Percentiles rank a stretch among this genome's conserved stretches.
These are phyloP conservation scores for Rhodotorula sp. DNA, from an alignment of 1,284 basidiomycete genomes.

Conservation along the genomic window DNA sequence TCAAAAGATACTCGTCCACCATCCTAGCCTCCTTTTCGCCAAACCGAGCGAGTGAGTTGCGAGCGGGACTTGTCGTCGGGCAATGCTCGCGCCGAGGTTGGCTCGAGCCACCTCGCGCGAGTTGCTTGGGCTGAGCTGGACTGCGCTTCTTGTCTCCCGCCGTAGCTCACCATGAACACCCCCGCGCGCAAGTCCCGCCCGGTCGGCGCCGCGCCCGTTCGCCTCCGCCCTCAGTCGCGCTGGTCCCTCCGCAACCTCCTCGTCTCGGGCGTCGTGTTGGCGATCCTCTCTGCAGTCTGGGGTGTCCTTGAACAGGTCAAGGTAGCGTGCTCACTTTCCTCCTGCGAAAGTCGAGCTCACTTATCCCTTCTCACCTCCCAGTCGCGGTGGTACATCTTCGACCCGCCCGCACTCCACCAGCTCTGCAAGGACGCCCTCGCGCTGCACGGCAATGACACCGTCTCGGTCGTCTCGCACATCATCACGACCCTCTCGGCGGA, in stretches of 20 bases:
- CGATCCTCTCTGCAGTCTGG: slow-evolving; percentile 22
- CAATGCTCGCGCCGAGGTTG: not conserved
- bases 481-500: slow-evolving; percentile 62
- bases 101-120: not conserved
- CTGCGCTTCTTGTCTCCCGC: not conserved
- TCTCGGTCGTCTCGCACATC: slow-evolving; percentile 72
- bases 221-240: slow-evolving; percentile 11
- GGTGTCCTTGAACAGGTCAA: slow-evolving; percentile 39
- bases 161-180: not conserved
- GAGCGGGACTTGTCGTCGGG: not conserved
- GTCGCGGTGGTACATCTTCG: slow-evolving; percentile 63
- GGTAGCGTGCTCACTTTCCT: slow-evolving; percentile 20
- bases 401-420: slow-evolving; percentile 65
- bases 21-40: not conserved
- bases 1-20: no score
- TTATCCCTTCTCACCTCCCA: slow-evolving; percentile 1
- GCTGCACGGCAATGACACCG: slow-evolving; percentile 60
- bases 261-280: slow-evolving; percentile 23
- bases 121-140: no score
- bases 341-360: not conserved
- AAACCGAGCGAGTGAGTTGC: not conserved
- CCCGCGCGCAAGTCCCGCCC: slow-evolving; percentile 13
- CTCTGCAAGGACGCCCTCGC: slow-evolving; percentile 72
- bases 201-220: slow-evolving; percentile 16
- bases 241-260: slow-evolving; percentile 28